Evolutionary conservation across 108 stramenopile species (phyloP), one percentile per base, ranked within the genome.

Genomic region (Nitzschia inconspicua): DNA sequence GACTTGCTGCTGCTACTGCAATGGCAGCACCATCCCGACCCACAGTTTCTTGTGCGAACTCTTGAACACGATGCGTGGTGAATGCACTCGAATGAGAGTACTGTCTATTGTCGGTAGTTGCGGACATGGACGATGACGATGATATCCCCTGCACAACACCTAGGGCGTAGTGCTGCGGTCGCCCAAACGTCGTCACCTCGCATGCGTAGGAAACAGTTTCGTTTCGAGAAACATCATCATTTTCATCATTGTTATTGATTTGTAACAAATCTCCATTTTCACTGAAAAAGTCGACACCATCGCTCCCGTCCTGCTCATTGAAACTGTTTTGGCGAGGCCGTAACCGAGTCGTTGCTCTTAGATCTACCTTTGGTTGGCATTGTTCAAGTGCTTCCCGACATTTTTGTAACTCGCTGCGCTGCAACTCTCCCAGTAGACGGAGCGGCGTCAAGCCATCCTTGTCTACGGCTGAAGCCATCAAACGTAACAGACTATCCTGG

Each of bases 101-200:
- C 19, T 22, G 28, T 37, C 26, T 31, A 16, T 3, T 52, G 0
- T 27, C 32, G 26, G 36, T 26, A 3, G 51, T 23, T 24, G 70
- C 63, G 19, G 10, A 44, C 20, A 30, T 29, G 46, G 60, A 60
- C 3, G 60, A 56, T 1, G 54, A 56, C 8, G 44, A 36, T 18
- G 35, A 54, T 14, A 23, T n/a, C 11, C 37, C 37, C 37, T 54
- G 53, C 0, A 69, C 46, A 18, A 85, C 84, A 9, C 91, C 91
- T 37, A 89, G 34, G 3, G 87, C 91, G 47, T 71, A 78, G 36
- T 86, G 83, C 59, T 93, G 76, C 4, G 79, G 66, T 30, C 77
- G 69, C 19, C 91, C 91, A 67, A 93, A 93, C 0, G 87, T 89
- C 23, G 86, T 53, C 1, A 93, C 87, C 55, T 88, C 87, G 51